phyloP scores from a whole-genome alignment of 2,329 filamentous ascomycete species.

The Nothophaeocryptopus gaeumannii region DNA sequence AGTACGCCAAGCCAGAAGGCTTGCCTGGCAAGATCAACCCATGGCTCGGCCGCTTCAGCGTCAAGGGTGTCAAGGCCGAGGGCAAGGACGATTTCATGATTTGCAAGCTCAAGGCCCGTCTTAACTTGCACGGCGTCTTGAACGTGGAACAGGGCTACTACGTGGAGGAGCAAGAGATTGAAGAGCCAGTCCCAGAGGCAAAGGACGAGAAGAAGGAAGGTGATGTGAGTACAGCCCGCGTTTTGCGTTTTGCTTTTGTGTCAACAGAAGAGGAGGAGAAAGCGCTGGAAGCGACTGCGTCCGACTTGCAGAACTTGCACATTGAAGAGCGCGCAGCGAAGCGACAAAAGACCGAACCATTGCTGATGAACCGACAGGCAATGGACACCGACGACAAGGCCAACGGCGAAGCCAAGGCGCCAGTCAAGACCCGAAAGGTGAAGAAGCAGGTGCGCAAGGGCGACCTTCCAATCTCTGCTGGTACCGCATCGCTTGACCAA shows the following conservation, averaged over 20 bases:
- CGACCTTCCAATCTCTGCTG: conserved; percentile 81
- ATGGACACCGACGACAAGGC: conserved; percentile 77
- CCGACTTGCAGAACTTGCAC: conserved; percentile 12
- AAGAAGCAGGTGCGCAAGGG: conserved; percentile 99
- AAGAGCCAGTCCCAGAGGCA: conserved; percentile 82
- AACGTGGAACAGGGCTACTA: conserved; percentile 98
- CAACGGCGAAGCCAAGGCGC: conserved; percentile 44
- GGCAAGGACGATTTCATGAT: conserved; percentile 98
- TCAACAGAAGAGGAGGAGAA: conserved; percentile 23
- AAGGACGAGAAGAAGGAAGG: conserved; percentile 60
- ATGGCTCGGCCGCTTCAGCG: conserved; percentile 96
- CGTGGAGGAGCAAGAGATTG: conserved; percentile 95
- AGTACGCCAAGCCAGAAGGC: conserved; percentile 80
- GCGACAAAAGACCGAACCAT: conserved; percentile 27
- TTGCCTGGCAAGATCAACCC: conserved; percentile 88
- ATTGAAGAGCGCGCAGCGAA: conserved; percentile 24
- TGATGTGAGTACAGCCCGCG: conserved; percentile 60
- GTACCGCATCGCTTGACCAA: conserved; percentile 75
- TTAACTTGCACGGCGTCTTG: conserved; percentile 93
- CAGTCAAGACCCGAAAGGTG: conserved; percentile 82
- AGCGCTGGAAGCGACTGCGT: conserved; percentile 14
- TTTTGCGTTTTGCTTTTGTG: conserved; percentile 23
- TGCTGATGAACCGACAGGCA: conserved; percentile 53
- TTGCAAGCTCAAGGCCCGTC: conserved; percentile 96
- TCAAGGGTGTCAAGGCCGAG: conserved; percentile 95